These are phyloP conservation scores for Pythium periplocum DNA, from an alignment of 352 stramenopile genomes.

Conservation along the genomic window DNA sequence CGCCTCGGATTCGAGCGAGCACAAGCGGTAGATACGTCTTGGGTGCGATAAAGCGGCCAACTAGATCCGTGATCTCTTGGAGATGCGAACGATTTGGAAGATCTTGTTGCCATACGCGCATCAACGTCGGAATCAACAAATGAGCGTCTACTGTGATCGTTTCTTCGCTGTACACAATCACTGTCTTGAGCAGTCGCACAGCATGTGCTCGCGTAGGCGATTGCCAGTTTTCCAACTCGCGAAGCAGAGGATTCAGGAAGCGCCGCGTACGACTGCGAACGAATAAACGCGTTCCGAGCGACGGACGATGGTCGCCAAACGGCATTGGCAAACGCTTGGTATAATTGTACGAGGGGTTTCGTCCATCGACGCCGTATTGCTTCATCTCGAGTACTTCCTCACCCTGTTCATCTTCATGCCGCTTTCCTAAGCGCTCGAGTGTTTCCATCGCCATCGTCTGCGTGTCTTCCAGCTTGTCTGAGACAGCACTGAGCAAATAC, in stretches of 20 bases:
- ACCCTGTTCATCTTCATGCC: constrained; percentile 63
- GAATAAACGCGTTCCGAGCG: constrained; percentile 88
- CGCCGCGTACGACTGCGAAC: constrained; percentile 85
- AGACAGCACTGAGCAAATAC: constrained; percentile 90
- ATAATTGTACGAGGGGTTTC: constrained; percentile 86
- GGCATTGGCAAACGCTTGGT: constrained; percentile 61
- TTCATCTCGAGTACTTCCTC: constrained; percentile 90
- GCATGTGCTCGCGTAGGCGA: constrained; percentile 73
- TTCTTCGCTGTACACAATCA: constrained; percentile 93
- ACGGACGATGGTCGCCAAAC: constrained; percentile 68
- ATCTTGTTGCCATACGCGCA: constrained; percentile 38
- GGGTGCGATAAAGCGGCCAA: constrained; percentile 53
- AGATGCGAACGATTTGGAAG: constrained; percentile 1
- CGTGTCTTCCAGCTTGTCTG: constrained; percentile 52
- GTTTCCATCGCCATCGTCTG: constrained; percentile 57
- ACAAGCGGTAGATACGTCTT: constrained; percentile 67
- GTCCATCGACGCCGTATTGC: constrained; percentile 93
- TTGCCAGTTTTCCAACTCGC: constrained; percentile 92
- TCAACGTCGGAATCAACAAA: constrained; percentile 60
- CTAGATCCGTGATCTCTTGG: constrained; percentile 44
- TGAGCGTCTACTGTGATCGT: constrained; percentile 89
- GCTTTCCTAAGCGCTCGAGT: constrained; percentile 55
- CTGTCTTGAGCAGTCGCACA: constrained; percentile 82
- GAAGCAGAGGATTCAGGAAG: constrained; percentile 87
- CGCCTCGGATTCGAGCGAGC: constrained; percentile 49